Base-by-base conservation (phyloP, 176 grass and related monocot species). In the Chrysopogon serrulatus region DNA sequence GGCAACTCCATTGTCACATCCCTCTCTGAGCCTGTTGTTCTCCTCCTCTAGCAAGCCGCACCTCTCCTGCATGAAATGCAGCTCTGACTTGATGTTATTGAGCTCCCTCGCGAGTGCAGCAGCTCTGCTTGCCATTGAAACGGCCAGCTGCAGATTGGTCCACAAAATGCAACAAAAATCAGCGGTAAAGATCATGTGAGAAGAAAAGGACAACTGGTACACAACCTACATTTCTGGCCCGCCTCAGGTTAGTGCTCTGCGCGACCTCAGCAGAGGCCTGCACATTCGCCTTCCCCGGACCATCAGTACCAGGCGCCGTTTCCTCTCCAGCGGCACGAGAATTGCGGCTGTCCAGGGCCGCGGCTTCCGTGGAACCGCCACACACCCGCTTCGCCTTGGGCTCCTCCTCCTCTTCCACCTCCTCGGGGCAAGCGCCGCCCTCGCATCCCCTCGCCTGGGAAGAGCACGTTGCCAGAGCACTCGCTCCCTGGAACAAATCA, bases 31-130 rank as follows among this genome's bases (percentile, higher is more conserved):
- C 71, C 91, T 87, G 45, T 56, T 92, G 79, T 98, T 98, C 82
- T 98, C 96, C 72, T 92, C 93, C 87, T 98, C 96, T 27, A 98
- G 89, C 70, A 95, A 63, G 62, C 85, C 80, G 79, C 89, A 94
- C 71, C 93, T 75, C 80, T 95, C 96, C 79, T 94, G 87, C 96
- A 92, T 90, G 62, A 92, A 98, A 42, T 82, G 78, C 26, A 98
- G 74, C 76, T 98, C 93, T 4, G 93, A 98, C 67, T 94, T 98
- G 47, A 98, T 95, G 64, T 65, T 92, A 86, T 95, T 95, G 14
- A 98, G 89, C 51, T 98, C 96, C 79, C 85, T 93, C 0, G 96
- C 83, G 15, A 98, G 89, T n/a, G 59, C 83, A 5, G 91, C 63
- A 12, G 96, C 96, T 82, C 91, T 95, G 23, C 85, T 91, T 3